phyloP scores from a whole-genome alignment of 805 yeast genomes.

The Pichia heedii region DNA sequence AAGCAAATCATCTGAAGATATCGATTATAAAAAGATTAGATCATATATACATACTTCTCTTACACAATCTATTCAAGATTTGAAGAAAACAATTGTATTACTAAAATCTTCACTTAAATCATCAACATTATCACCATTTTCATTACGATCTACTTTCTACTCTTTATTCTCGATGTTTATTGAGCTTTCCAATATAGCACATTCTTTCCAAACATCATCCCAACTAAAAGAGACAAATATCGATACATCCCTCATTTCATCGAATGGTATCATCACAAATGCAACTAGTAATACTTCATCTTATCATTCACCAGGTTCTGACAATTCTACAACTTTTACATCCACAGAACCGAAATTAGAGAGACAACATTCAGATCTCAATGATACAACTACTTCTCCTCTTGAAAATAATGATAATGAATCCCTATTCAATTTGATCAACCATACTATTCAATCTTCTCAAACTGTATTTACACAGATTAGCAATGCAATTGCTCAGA shows the following conservation, averaged over 20 bases:
- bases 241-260: too few relatives aligned
- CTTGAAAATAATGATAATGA: slow-evolving; percentile 23
- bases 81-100: slow-evolving; percentile 14
- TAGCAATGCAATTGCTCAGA: slow-evolving; percentile 55
- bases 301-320: neutral
- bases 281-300: neutral
- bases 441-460: slow-evolving; percentile 38
- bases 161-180: slow-evolving; percentile 22
- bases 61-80: slow-evolving; percentile 6
- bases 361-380: slow-evolving; percentile 25
- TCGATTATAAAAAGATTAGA: neutral
- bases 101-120: slow-evolving; percentile 10
- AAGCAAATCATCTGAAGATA: neutral
- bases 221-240: too few relatives aligned
- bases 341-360: slow-evolving; percentile 12
- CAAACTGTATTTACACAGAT: slow-evolving; percentile 71
- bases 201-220: neutral
- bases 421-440: slow-evolving; percentile 22
- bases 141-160: slow-evolving; percentile 21
- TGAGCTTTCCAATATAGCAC: slow-evolving; percentile 10
- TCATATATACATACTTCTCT: neutral
- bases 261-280: too few relatives aligned
- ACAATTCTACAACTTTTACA: neutral
- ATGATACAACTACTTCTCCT: slow-evolving; percentile 1
- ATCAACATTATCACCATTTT: neutral